A percentile compares a stretch with the other conserved stretches of the same genome.
Evolutionary conservation across 1,139 yeast genomes (phyloP).

Genomic region (Kurtzmaniella quercitrusa): DNA sequence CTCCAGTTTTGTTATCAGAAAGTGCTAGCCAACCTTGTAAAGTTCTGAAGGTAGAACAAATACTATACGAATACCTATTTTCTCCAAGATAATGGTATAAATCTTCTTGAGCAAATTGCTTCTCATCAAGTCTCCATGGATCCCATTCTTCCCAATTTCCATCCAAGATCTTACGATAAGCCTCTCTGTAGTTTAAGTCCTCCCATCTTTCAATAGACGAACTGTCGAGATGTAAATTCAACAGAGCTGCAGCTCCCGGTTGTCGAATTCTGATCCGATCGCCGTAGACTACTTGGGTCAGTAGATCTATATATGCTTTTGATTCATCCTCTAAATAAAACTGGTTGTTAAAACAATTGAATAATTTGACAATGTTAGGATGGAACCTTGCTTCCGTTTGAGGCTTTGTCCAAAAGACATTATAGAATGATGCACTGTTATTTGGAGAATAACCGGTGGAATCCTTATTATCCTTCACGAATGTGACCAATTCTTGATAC

Average conservation of each 20-base stretch:
- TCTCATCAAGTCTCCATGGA: constrained; percentile 24
- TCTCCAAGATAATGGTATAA: constrained; percentile 17
- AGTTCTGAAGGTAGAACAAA: constrained; percentile 28
- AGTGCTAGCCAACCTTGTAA: constrained; percentile 39
- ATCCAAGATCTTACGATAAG: constrained; percentile 24
- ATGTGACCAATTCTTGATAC: constrained; percentile 13
- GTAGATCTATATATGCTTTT: constrained; percentile 12
- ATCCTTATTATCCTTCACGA: constrained; percentile 13
- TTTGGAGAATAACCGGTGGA: constrained; percentile 18
- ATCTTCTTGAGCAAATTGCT: constrained; percentile 21
- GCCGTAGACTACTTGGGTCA: constrained; percentile 18
- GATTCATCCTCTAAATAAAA: constrained; percentile 18
- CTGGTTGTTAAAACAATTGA: constrained; percentile 18
- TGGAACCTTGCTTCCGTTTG: constrained; percentile 29
- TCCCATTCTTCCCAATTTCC: constrained; percentile 36
- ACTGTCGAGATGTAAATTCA: constrained; percentile 32
- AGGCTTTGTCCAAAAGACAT: constrained; percentile 29
- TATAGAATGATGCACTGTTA: constrained; percentile 17
- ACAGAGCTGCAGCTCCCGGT: constrained; percentile 24
- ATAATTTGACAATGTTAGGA: constrained; percentile 22
- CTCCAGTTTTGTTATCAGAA: constrained; percentile 25
- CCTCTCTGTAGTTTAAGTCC: constrained; percentile 25
- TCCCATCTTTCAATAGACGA: constrained; percentile 39
- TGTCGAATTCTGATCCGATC: constrained; percentile 25
- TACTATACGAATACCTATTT: constrained; percentile 2